A percentile compares a stretch with the other conserved stretches of the same genome.
phyloP scores from a whole-genome alignment of 2,329 filamentous ascomycete species.

The Aspergillus glaucus region DNA sequence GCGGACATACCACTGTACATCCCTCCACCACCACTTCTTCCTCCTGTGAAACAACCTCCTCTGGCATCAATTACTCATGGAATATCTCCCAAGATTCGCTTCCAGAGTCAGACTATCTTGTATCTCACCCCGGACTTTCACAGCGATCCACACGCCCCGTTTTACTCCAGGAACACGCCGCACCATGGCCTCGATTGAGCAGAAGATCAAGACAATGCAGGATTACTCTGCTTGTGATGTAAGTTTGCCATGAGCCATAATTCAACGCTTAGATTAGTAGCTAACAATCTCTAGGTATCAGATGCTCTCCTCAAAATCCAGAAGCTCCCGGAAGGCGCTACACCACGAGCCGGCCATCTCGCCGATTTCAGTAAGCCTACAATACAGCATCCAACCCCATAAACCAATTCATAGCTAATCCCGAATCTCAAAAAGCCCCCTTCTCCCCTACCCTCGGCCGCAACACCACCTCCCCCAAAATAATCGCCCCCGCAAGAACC shows the following conservation, averaged over 20 bases:
- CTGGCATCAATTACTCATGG: neutral
- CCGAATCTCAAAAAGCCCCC: slow-evolving; percentile 19
- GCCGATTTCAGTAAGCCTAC: slow-evolving; percentile 50
- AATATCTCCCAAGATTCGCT: neutral
- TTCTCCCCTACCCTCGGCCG: slow-evolving; percentile 28
- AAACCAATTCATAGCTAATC: slow-evolving; percentile 4
- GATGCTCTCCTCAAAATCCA: slow-evolving; percentile 67
- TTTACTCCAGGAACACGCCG: slow-evolving; percentile 3
- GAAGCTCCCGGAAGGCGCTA: slow-evolving; percentile 29
- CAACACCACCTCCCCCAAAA: slow-evolving; percentile 22
- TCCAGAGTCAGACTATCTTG: neutral
- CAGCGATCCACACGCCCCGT: neutral
- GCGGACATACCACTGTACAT: slow-evolving; percentile 12
- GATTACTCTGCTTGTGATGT: slow-evolving; percentile 42
- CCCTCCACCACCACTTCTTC: neutral
- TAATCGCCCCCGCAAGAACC: slow-evolving; percentile 40
- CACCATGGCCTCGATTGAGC: slow-evolving; percentile 28
- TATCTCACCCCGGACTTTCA: neutral
- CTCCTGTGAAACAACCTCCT: neutral
- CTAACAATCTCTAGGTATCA: slow-evolving; percentile 48
- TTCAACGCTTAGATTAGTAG: neutral
- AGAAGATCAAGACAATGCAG: slow-evolving; percentile 27
- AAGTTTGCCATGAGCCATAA: slow-evolving; percentile 4
- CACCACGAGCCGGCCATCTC: slow-evolving; percentile 61
- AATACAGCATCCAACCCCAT: neutral